Base-by-base conservation (phyloP, 2,329 filamentous ascomycete species). In the Paecilomyces sp. region DNA sequence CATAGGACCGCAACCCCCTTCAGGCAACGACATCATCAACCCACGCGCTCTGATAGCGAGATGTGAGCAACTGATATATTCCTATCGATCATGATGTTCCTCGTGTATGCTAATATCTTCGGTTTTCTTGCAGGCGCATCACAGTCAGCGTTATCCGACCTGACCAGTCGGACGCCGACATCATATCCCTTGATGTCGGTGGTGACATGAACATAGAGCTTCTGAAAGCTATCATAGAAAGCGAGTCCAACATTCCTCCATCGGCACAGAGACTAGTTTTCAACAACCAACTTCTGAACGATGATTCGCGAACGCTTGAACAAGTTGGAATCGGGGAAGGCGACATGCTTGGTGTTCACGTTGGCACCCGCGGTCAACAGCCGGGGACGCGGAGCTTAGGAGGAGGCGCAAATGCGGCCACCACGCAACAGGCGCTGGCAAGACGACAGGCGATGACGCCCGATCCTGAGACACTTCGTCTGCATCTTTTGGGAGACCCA, bases 321-420 rank as follows among this genome's bases (percentile, higher is more conserved):
- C 83, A 93, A 68, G 83, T 92, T 33, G 84, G 88, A 51, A 89
- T 99, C 67, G 85, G 81, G 55, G 91, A 97, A 76, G 91, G 91
- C 58, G 94, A 97, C 70, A 92, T 99, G 90, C 80, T 99, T 64
- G 91, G 90, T 31, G 84, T 97, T 66, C 89, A 96, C 71, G 88
- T 96, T 65, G 68, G 66, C 59, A 61, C 70, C 31, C 71, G 70
- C 33, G 64, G 63, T 34, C 66, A 68, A n/a, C 68, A 66, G 50
- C 72, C 68, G 41, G 67, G 71, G 60, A 60, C 68, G 57, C 60
- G 71, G 66, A 68, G 63, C 58, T 68, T 62, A 61, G 66, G 66
- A 34, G 33, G 54, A 58, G 66, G 66, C 31, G 61, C 70, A 53
- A 71, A 66, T 60, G 60, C 67, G 33, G 62, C 68, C 18, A 65